These are phyloP conservation scores for Xerocomellus chrysenteron DNA, from an alignment of 768 basidiomycete genomes.

Conservation along the genomic window DNA sequence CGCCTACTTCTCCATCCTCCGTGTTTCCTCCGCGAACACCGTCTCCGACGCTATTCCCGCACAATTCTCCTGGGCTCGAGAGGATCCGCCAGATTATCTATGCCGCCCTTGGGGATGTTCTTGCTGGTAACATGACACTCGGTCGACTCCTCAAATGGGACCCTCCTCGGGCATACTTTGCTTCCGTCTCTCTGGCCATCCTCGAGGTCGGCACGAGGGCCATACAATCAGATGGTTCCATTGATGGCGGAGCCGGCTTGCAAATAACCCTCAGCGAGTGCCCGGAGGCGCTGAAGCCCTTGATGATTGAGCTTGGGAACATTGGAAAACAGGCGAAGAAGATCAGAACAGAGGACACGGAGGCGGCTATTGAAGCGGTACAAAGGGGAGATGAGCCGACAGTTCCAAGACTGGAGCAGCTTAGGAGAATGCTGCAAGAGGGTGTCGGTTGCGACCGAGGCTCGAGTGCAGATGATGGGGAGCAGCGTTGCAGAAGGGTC, in stretches of 20 bases:
- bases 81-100: constrained; percentile 87
- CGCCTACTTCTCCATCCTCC: constrained; percentile 20
- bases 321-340: constrained; percentile 52
- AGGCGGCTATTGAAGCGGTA: constrained; percentile 43
- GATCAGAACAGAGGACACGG: constrained; percentile 56
- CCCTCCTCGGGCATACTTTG: constrained; percentile 75
- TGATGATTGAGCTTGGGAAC: constrained; percentile 62
- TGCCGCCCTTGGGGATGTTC: constrained; percentile 70
- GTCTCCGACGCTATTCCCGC: constrained; percentile 46
- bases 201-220: constrained; percentile 60
- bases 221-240: constrained; percentile 45
- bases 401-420: constrained; percentile 54
- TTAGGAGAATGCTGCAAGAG: constrained; percentile 53
- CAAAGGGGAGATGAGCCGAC: constrained; percentile 36
- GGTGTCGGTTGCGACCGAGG: constrained; percentile 49
- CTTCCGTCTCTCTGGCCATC: constrained; percentile 70
- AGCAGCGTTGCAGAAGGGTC: constrained; percentile 36
- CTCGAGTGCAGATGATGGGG: constrained; percentile 2
- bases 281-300: constrained; percentile 59
- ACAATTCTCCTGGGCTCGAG: constrained; percentile 54
- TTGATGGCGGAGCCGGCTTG: constrained; percentile 52
- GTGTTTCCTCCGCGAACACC: constrained; percentile 42
- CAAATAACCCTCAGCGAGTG: constrained; percentile 59
- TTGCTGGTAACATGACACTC: constrained; percentile 55
- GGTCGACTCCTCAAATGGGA: constrained; percentile 57